Evolutionary conservation across 192 early-diverging fungal genomes (phyloP).

Genomic region (Backusella morwellensis): DNA sequence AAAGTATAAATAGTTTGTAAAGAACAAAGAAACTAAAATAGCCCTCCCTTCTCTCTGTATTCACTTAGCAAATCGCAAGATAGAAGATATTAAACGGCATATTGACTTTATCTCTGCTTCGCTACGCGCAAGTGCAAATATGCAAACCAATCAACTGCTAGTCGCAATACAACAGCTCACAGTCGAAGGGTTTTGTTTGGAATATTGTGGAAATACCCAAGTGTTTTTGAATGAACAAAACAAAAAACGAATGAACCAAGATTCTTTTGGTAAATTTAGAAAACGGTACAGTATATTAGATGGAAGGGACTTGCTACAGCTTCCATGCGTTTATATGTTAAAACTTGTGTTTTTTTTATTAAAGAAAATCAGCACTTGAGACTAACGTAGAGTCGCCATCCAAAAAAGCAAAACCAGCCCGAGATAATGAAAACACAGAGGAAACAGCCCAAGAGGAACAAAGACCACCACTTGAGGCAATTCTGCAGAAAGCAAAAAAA

Average conservation of each 20-base stretch:
- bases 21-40: not conserved
- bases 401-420: not conserved
- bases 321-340: not conserved
- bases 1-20: not conserved
- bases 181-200: conserved; percentile 10
- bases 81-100: conserved; percentile 7
- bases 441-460: not conserved
- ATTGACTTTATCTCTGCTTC: conserved; percentile 13
- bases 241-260: not conserved
- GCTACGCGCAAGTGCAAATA: conserved; percentile 14
- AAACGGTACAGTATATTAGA: conserved; percentile 2
- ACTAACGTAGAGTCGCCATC: not conserved
- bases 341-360: not conserved
- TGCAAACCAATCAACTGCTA: conserved; percentile 14
- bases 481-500: not conserved
- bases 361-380: not conserved
- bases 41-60: not conserved
- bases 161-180: not conserved
- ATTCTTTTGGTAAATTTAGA: not conserved
- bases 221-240: conserved; percentile 5
- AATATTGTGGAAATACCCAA: not conserved
- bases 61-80: conserved; percentile 1
- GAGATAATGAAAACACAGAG: not conserved
- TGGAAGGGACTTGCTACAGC: not conserved
- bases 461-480: not conserved